Conservation (phyloP, 495 filamentous ascomycete genomes). For the Xylaria telfairii region DNA sequence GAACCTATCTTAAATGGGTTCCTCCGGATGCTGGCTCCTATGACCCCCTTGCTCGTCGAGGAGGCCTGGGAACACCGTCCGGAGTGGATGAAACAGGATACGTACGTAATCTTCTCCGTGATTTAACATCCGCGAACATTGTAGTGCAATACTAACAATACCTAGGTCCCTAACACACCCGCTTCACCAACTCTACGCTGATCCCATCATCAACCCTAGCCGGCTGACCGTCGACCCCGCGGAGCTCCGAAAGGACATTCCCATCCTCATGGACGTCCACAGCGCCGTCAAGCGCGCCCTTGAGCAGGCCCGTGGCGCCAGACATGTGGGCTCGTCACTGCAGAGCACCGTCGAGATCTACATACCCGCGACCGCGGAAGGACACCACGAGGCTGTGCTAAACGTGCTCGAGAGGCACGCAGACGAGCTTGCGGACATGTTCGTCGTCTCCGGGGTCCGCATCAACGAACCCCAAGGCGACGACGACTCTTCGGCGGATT, state of each 20-base stretch:
- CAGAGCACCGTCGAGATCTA: constrained; percentile 68
- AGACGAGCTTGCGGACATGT: constrained; percentile 72
- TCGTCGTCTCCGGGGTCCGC: constrained; percentile 76
- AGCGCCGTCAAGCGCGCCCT: constrained; percentile 71
- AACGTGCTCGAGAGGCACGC: constrained; percentile 58
- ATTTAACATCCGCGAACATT: background rate
- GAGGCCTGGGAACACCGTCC: constrained; percentile 86
- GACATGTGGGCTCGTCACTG: constrained; percentile 75
- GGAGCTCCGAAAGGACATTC: constrained; percentile 56
- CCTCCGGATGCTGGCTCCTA: constrained; percentile 76
- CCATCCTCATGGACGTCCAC: constrained; percentile 61
- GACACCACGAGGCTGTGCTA: constrained; percentile 22
- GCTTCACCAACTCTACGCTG: constrained; percentile 48
- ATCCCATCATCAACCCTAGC: constrained; percentile 43
- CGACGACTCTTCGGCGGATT: constrained; percentile 44
- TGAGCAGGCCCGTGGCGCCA: constrained; percentile 68
- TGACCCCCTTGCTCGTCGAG: constrained; percentile 84
- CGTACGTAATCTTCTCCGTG: constrained; percentile 23
- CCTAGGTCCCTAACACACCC: constrained; percentile 41
- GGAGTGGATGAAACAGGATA: constrained; percentile 60
- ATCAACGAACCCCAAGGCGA: constrained; percentile 43
- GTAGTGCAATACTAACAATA: constrained; percentile 11
- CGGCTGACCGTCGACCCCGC: constrained; percentile 40
- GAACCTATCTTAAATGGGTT: constrained; percentile 72
- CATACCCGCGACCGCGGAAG: constrained; percentile 33